These are phyloP conservation scores for Prasinococcaceae sp. DNA, from an alignment of 139 green algal genomes.

Conservation along the genomic window DNA sequence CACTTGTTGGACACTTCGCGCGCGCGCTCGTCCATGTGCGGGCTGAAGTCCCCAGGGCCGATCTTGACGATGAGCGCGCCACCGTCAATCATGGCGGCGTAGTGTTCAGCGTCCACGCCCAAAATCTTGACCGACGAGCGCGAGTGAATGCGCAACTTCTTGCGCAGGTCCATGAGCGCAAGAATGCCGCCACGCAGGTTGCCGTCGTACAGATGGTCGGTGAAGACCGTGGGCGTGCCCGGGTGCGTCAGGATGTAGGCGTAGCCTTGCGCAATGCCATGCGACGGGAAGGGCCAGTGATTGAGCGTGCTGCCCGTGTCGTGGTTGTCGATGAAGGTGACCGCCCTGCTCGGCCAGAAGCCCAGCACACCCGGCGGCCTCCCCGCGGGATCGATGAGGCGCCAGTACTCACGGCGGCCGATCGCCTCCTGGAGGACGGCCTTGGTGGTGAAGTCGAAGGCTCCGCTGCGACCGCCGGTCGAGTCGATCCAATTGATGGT, in stretches of 20 bases:
- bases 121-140: constrained; percentile 29
- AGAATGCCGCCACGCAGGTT: constrained; percentile 18
- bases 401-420: constrained; percentile 56
- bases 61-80: constrained; percentile 20
- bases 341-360: constrained; percentile 20
- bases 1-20: too few relatives aligned
- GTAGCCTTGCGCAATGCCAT: constrained; percentile 26
- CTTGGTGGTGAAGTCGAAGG: constrained; percentile 98
- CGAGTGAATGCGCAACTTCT: constrained; percentile 24
- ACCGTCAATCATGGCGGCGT: constrained; percentile 31
- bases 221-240: constrained; percentile 37
- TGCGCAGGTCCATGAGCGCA: constrained; percentile 27
- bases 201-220: constrained; percentile 35
- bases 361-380: constrained; percentile 27
- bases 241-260: constrained; percentile 41
- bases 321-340: constrained; percentile 35
- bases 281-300: constrained; percentile 25
- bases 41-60: constrained; percentile 12
- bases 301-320: constrained; percentile 12
- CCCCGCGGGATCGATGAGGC: constrained; percentile 17
- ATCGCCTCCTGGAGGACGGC: constrained; percentile 73
- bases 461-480: constrained; percentile 67
- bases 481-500: constrained; percentile 83
- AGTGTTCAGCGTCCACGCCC: constrained; percentile 22
- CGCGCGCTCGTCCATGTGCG: too few relatives aligned